phyloP scores from a whole-genome alignment of 2,329 filamentous ascomycete species.

The Metarhizium robertsii region DNA sequence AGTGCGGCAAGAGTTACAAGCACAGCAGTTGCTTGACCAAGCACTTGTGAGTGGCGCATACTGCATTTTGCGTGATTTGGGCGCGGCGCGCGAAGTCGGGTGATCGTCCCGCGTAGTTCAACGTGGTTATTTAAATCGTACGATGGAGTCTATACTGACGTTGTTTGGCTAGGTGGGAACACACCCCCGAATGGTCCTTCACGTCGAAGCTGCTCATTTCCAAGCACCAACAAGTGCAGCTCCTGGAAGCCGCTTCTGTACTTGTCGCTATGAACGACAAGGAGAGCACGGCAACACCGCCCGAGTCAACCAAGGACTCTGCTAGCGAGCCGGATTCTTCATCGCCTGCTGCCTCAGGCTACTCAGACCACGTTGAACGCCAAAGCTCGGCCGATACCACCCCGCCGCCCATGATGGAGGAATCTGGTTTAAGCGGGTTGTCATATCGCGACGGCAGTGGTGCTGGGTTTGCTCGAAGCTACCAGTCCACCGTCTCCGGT shows the following conservation, averaged over 20 bases:
- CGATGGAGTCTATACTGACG: not conserved
- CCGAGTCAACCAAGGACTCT: slow-evolving; percentile 56
- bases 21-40: slow-evolving; percentile 99
- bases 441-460: slow-evolving; percentile 47
- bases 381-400: slow-evolving; percentile 88
- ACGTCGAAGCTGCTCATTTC: slow-evolving; percentile 98
- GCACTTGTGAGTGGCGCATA: slow-evolving; percentile 89
- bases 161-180: slow-evolving; percentile 70
- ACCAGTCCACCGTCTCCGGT: slow-evolving; percentile 56
- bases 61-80: slow-evolving; percentile 25
- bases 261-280: slow-evolving; percentile 76
- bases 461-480: slow-evolving; percentile 62
- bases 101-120: not conserved
- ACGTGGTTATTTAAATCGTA: not conserved
- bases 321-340: slow-evolving; percentile 74
- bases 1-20: slow-evolving; percentile 99
- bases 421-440: slow-evolving; percentile 42
- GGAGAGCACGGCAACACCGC: slow-evolving; percentile 47
- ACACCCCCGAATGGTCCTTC: slow-evolving; percentile 94
- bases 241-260: slow-evolving; percentile 94
- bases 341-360: slow-evolving; percentile 73
- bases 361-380: slow-evolving; percentile 67
- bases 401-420: slow-evolving; percentile 70
- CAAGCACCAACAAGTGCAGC: slow-evolving; percentile 97
- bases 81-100: slow-evolving; percentile 1